Evolutionary conservation across 495 filamentous ascomycete genomes (phyloP), one percentile per base, ranked within the genome.

Genomic region (Aspergillus carlsbadensis): DNA sequence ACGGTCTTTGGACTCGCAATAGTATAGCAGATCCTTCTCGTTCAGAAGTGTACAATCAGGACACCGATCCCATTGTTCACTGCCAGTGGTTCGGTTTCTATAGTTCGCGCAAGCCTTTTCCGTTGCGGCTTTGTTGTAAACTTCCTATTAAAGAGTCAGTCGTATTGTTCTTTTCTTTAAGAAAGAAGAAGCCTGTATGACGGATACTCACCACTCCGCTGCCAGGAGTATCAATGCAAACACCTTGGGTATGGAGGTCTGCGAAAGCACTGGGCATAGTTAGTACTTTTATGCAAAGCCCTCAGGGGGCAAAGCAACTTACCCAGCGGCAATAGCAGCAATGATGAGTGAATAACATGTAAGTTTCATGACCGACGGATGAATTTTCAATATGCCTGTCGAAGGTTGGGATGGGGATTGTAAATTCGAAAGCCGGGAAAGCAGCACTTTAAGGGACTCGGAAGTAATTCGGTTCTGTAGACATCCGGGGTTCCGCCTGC

Each of bases 21-120:
- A 64, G 50, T 55, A 59, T 24, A 64, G 34, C 3, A 64, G 40
- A 31, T 52, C 47, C 14, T 55, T 37, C 17, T 56, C 56, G 17
- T 33, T 60, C 41, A 21, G n/a, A 14, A 59, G 21, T 11, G 59
- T 58, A 53, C 63, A 65, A 55, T 65, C 63, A 13, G 63, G 59
- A 26, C 63, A 65, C 18, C 54, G 53, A 21, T 65, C 63, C 59
- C 59, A 65, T 50, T 65, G 59, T 18, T 65, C 56, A 46, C 43
- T 48, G 3, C 63, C 63, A 10, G 63, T 65, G 36, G 62, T 65
- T 29, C 63, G 63, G 18, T 62, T 57, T 48, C 57, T 65, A 44
- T 65, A 65, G 13, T 48, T 41, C 33, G 46, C 50, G 39, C 63
- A 65, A 2, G 63, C 63, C 53, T 57, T 57, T 18, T 61, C 53